Evolutionary conservation across 1,284 basidiomycete species (phyloP).

Genomic region (Irpex sp.): DNA sequence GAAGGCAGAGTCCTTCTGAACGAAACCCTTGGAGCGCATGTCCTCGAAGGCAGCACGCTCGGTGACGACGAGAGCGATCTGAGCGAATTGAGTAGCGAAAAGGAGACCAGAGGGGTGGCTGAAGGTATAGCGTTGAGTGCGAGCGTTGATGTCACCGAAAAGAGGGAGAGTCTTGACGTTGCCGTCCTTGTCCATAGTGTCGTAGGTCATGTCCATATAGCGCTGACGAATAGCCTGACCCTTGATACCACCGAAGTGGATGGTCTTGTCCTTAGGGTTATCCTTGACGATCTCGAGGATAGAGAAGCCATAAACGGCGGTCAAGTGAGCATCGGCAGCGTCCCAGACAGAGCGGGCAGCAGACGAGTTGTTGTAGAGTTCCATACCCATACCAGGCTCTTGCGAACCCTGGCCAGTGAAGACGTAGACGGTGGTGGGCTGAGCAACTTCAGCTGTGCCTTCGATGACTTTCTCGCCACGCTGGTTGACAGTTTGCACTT

Average conservation of each 20-base stretch:
- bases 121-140: slow-evolving; percentile 96
- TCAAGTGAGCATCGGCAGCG: slow-evolving; percentile 89
- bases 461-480: slow-evolving; percentile 89
- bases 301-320: slow-evolving; percentile 94
- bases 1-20: slow-evolving; percentile 90
- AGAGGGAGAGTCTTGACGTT: slow-evolving; percentile 92
- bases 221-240: slow-evolving; percentile 96
- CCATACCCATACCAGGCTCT: slow-evolving; percentile 99
- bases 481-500: slow-evolving; percentile 85
- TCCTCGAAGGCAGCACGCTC: slow-evolving; percentile 98
- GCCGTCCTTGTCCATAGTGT: slow-evolving; percentile 93
- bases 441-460: slow-evolving; percentile 90
- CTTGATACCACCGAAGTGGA: slow-evolving; percentile 99
- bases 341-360: slow-evolving; percentile 98
- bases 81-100: slow-evolving; percentile 97
- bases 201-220: slow-evolving; percentile 99
- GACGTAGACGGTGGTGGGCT: slow-evolving; percentile 92
- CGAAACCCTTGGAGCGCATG: slow-evolving; percentile 93
- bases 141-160: slow-evolving; percentile 89
- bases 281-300: slow-evolving; percentile 98
- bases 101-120: slow-evolving; percentile 93
- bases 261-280: slow-evolving; percentile 95
- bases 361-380: slow-evolving; percentile 89
- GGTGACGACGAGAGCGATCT: slow-evolving; percentile 96
- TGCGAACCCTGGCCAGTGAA: slow-evolving; percentile 99